phyloP scores from a whole-genome alignment of 73 alveolate genomes.

The Uronychia setigera region DNA sequence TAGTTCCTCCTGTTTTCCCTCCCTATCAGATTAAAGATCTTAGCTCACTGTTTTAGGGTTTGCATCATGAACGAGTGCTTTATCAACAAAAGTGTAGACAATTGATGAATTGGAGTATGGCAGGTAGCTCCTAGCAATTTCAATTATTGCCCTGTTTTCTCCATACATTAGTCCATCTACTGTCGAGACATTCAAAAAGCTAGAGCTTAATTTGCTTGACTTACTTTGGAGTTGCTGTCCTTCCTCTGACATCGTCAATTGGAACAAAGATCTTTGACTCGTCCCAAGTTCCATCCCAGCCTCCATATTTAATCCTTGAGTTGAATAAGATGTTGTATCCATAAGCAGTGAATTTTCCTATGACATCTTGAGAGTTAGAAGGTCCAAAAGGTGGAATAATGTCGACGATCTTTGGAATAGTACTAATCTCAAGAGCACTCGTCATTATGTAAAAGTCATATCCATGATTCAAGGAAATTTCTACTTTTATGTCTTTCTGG shows the following conservation, averaged over 20 bases:
- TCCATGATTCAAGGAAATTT: background rate
- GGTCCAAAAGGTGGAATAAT: constrained; percentile 32
- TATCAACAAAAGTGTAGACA: constrained; percentile 20
- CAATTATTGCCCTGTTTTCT: constrained; percentile 43
- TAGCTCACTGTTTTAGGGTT: constrained; percentile 22
- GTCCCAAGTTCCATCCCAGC: no score
- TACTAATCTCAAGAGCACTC: background rate
- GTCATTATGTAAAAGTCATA: background rate
- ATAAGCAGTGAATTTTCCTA: background rate
- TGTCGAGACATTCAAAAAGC: constrained; percentile 15
- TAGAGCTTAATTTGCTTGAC: constrained; percentile 1
- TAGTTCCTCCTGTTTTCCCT: constrained; percentile 1
- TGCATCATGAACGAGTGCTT: background rate
- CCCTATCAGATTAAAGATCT: background rate
- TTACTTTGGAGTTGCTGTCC: constrained; percentile 5
- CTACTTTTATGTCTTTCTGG: background rate
- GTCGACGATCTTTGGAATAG: background rate
- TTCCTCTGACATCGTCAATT: background rate
- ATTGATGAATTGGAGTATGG: constrained; percentile 22
- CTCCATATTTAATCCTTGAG: constrained; percentile 20
- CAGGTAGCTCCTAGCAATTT: constrained; percentile 9
- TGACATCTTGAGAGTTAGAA: constrained; percentile 3
- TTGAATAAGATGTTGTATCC: constrained; percentile 11
- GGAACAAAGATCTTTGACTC: no score
- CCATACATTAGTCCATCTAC: constrained; percentile 24